These are phyloP conservation scores for Entrophospora sp. DNA, from an alignment of 192 early-diverging fungal genomes.

Conservation along the genomic window DNA sequence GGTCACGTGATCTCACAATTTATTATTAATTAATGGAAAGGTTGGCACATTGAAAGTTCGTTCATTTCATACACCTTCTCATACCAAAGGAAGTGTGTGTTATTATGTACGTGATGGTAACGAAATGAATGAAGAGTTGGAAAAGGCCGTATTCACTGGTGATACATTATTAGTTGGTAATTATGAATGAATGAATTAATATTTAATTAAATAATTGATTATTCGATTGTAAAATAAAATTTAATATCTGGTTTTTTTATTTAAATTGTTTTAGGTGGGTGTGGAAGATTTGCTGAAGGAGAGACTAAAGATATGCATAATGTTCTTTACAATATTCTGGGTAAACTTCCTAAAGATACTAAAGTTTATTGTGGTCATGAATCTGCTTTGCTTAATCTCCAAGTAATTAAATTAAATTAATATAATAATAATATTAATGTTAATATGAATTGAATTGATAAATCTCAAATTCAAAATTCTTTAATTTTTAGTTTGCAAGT, in stretches of 20 bases:
- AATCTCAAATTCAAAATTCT: neutral
- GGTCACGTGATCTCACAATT: no score
- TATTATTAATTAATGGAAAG: neutral
- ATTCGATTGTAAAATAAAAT: no score
- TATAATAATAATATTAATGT: no score
- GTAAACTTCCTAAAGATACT: conserved; percentile 49
- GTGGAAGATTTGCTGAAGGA: conserved; percentile 49
- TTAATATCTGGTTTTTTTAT: no score
- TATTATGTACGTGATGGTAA: conserved; percentile 68
- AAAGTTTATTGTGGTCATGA: conserved; percentile 56
- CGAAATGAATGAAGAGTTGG: conserved; percentile 28
- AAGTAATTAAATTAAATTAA: conserved; percentile 28
- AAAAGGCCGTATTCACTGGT: conserved; percentile 38
- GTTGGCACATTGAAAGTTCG: conserved; percentile 69
- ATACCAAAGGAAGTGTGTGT: conserved; percentile 84
- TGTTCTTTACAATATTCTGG: conserved; percentile 43
- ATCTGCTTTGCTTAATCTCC: conserved; percentile 43
- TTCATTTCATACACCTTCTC: conserved; percentile 72
- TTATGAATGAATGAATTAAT: neutral
- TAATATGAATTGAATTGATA: neutral
- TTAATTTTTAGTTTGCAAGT: conserved; percentile 52
- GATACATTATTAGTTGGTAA: conserved; percentile 44
- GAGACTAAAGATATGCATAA: conserved; percentile 53
- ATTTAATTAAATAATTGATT: no score
- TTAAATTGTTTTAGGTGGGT: conserved; percentile 36